Evolutionary conservation across 139 green algal genomes (phyloP).

Genomic region (Micractinium sp.): DNA sequence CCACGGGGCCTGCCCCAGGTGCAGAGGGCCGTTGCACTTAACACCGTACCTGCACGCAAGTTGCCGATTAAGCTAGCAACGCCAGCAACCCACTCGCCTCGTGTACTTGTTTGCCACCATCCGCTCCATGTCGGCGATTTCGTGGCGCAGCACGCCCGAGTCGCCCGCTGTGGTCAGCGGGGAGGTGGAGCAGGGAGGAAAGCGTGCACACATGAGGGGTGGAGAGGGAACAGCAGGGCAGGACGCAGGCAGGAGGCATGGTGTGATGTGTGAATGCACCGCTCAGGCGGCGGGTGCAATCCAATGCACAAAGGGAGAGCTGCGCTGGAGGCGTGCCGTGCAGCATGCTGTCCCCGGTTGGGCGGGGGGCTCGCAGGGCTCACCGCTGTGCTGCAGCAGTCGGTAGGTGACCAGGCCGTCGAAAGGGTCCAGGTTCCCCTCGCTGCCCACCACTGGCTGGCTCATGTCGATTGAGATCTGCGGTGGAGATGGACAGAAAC

Average conservation of each 20-base stretch:
- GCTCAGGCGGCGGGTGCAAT: no score
- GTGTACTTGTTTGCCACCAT: constrained; percentile 44
- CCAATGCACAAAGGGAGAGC: no score
- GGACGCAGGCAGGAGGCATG: no score
- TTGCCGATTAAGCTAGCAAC: not conserved
- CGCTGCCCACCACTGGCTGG: not conserved
- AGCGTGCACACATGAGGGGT: no score
- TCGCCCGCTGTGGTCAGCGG: not conserved
- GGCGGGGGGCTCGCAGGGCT: no score
- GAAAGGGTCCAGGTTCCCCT: constrained; percentile 64
- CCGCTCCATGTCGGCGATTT: constrained; percentile 45
- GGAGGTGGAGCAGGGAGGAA: not conserved
- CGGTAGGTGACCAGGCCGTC: constrained; percentile 58
- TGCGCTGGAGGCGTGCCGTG: no score
- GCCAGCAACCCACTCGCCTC: not conserved
- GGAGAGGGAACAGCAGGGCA: no score
- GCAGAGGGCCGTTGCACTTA: constrained; percentile 38
- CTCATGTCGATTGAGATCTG: constrained; percentile 53
- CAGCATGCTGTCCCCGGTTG: no score
- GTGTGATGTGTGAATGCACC: no score
- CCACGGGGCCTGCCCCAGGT: constrained; percentile 56
- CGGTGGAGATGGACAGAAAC: no score
- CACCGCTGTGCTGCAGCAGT: constrained; percentile 16
- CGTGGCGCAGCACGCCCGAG: not conserved
- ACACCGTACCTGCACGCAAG: constrained; percentile 12